phyloP scores from a whole-genome alignment of 257 asterid genomes.

The Gentiana dahurica region DNA sequence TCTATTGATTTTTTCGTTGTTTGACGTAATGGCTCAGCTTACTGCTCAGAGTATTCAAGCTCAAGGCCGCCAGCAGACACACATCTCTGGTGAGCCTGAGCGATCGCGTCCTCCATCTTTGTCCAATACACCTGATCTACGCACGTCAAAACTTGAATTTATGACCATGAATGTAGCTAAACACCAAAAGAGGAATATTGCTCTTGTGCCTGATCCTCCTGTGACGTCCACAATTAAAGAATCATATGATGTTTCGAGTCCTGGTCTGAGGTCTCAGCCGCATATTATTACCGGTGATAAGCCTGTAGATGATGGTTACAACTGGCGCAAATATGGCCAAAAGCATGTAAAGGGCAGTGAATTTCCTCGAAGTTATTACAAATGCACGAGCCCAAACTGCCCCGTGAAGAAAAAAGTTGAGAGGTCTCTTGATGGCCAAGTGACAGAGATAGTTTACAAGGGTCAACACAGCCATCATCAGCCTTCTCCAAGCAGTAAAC shows the following conservation, averaged over 20 bases:
- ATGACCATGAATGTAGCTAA: slow-evolving; percentile 12
- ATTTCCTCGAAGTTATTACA: slow-evolving; percentile 55
- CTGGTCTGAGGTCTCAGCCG: slow-evolving; percentile 38
- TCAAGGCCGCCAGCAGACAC: slow-evolving; percentile 21
- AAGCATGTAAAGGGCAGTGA: slow-evolving; percentile 52
- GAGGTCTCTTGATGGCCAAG: slow-evolving; percentile 44
- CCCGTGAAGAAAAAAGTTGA: slow-evolving; percentile 74
- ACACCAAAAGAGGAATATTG: slow-evolving; percentile 25
- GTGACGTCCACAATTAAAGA: slow-evolving; percentile 23
- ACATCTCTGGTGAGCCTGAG: slow-evolving; percentile 25
- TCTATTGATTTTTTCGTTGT: too few species aligned
- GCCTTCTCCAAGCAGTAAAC: slow-evolving; percentile 27
- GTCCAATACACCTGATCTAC: slow-evolving; percentile 22
- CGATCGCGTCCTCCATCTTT: slow-evolving; percentile 33
- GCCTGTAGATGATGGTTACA: slow-evolving; percentile 48
- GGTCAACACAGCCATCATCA: slow-evolving; percentile 69
- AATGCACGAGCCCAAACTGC: slow-evolving; percentile 57
- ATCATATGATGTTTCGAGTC: slow-evolving; percentile 25
- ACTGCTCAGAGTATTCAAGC: slow-evolving; percentile 35
- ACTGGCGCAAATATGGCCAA: slow-evolving; percentile 53
- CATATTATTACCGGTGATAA: slow-evolving; percentile 36
- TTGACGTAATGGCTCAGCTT: slow-evolving; percentile 25
- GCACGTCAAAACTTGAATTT: slow-evolving; percentile 20
- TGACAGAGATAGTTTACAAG: slow-evolving; percentile 42
- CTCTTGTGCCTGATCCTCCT: slow-evolving; percentile 16